Base-by-base conservation (phyloP, 768 basidiomycete genomes). In the Collybiopsis luxurians region DNA sequence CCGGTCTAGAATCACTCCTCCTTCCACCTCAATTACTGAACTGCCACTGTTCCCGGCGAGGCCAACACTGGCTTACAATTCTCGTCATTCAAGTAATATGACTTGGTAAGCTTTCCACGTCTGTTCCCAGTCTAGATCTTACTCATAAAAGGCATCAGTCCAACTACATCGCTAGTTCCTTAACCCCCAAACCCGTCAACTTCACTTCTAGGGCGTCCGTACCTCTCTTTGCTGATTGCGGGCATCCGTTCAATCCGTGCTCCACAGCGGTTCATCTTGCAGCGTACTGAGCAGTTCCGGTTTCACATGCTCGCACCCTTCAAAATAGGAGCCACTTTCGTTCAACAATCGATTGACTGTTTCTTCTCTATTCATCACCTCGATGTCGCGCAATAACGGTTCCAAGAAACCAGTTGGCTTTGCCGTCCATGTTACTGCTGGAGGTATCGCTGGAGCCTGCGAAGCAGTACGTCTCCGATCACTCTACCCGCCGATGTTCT, bases 401-500 rank as follows among this genome's bases (percentile, higher is more conserved):
- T 83, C 81, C 69, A 89, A 86, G 76, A 90, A 87, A 66, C 86
- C 88, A 19, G 86, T 92, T 10, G 86, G 87, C 31, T 91, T 93
- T 64, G 90, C 90, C 17, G 92, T 84, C 40, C 95, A 99, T 69
- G 84, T 98, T 68, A 89, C 89, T 27, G 97, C 96, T 38, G 97
- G 97, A 59, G 97, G 97, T 19, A 84, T 90, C 23, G 96, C 95
- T 24, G 96, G 96, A 44, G 88, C 88, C 47, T 92, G 93, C 71
- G 95, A 98, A 75, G 95, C 96, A 55, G 87, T 93, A 58, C 63
- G 88, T 72, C 53, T 36, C 34, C 30, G 4, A 4, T 36, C 42
- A 6, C 55, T 51, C 23, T 45, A 19, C 34, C 27, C 7, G 9
- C 10, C 47, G 10, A 4, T 30, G 9, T 47, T 15, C 26, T n/a